Evolutionary conservation across 257 asterid species (phyloP), one percentile per base, ranked within the genome.

Genomic region (Fraxinus pennsylvanica): DNA sequence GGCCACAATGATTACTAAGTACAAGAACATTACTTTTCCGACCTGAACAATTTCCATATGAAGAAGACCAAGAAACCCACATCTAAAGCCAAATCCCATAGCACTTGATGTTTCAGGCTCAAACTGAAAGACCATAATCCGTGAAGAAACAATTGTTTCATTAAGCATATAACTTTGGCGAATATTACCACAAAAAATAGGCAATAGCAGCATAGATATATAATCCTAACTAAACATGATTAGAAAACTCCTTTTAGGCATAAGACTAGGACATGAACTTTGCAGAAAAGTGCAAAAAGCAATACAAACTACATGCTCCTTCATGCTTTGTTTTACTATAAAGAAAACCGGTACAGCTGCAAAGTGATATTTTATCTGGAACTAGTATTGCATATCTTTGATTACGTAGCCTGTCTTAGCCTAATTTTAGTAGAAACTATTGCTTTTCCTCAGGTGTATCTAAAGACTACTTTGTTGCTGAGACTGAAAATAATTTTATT

Each of bases 11-110:
- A 87, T 13, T 13, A 71, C 36, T 29, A n/a, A 76, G 29, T 19
- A 47, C 68, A 74, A 70, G 50, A 66, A 81, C 32, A 45, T 43
- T 1, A 80, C 74, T 63, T 63, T 52, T 71, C 83, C 39, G 39
- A 95, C 99, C 98, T 93, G 99, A 85, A 93, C 99, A 77, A 96
- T 96, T 87, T 96, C 99, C 99, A 96, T 90, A 81, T 96, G 99
- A 75, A 96, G 99, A 84, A 93, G 97, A 81, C 99, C 99, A 73
- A 96, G 92, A 86, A 93, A 96, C 71, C 99, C 98, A 84, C 99
- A 96, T 87, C 99, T 89, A 81, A 96, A 96, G 80, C 99, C 99
- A 89, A 96, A 96, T 71, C 99, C 99, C 99, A 96, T 96, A 75
- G 99, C 99, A 87, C 89, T 92, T 70, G 99, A 96, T 78, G 97